A percentile compares a stretch with the other conserved stretches of the same genome.
These are phyloP conservation scores for Trichoderma simmonsii DNA, from an alignment of 2,329 filamentous ascomycete species.

Conservation along the genomic window DNA sequence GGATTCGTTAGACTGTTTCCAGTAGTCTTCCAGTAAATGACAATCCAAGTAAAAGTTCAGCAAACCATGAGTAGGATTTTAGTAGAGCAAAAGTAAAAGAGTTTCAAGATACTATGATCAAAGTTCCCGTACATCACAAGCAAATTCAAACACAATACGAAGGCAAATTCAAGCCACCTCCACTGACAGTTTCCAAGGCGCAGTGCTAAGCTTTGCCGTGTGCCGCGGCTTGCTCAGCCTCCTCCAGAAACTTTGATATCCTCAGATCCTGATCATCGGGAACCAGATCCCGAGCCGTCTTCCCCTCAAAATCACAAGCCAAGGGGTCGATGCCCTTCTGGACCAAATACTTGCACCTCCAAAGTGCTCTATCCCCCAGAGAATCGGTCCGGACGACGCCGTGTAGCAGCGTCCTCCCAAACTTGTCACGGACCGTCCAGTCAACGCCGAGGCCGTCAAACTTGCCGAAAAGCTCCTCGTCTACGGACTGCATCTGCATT, in stretches of 20 bases:
- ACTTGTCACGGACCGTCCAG: not conserved
- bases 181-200: not conserved
- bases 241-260: not conserved
- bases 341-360: not conserved
- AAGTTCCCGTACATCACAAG: not conserved
- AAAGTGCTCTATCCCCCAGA: not conserved
- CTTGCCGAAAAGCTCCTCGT: not conserved
- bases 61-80: not conserved
- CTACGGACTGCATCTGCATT: not conserved
- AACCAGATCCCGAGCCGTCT: not conserved
- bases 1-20: not conserved
- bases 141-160: not conserved
- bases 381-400: not conserved
- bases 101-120: not conserved
- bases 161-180: not conserved
- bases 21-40: not conserved
- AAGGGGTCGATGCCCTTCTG: not conserved
- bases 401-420: not conserved
- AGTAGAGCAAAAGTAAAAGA: not conserved
- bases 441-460: not conserved
- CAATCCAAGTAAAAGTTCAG: not conserved
- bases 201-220: not conserved
- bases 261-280: not conserved
- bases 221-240: not conserved
- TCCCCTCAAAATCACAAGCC: not conserved